Base-by-base conservation (phyloP, 257 asterid species). In the Solanum paucissectum region DNA sequence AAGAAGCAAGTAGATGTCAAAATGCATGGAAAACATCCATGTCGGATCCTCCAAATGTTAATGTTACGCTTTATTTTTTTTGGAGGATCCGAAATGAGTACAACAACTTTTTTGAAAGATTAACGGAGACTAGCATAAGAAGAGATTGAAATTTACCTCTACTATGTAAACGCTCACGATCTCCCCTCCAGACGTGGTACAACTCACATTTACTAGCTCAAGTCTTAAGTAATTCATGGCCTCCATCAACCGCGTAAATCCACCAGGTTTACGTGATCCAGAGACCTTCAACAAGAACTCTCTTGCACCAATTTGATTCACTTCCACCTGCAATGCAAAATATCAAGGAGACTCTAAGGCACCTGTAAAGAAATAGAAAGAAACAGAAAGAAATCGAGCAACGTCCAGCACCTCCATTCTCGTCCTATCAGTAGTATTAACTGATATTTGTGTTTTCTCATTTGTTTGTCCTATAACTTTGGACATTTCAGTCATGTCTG, bases 221-320 rank as follows among this genome's bases (percentile, higher is more conserved):
- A 96, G 93, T 88, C 95, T 96, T 16, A 91, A 89, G 60, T 90
- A 88, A 79, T 93, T 90, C 89, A 93, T 52, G 72, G 92, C 95
- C 89, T 93, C 92, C 93, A 95, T 86, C 92, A 96, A 88, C 90
- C 88, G 89, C 13, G 92, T 89, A 90, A 94, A 94, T 6, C 92
- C 91, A 2, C 94, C 93, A 83, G 81, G 86, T 87, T 49, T 91
- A 85, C 92, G 90, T 66, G 83, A 89, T 93, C 93, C 90, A 52
- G 90, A 85, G 72, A 92, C 71, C 89, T 93, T 92, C 89, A 96
- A 82, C 92, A 92, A 87, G 95, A 95, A 94, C 62, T 83, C 91
- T 7, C 87, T 92, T 9, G 87, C 68, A 76, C 95, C 94, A n/a
- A 93, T 88, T 85, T 92, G 96, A 90, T 72, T 88, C 16, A 96